Evolutionary conservation across 106 monocot species (phyloP), one percentile per base, ranked within the genome.

Genomic region (Acorus calamus): DNA sequence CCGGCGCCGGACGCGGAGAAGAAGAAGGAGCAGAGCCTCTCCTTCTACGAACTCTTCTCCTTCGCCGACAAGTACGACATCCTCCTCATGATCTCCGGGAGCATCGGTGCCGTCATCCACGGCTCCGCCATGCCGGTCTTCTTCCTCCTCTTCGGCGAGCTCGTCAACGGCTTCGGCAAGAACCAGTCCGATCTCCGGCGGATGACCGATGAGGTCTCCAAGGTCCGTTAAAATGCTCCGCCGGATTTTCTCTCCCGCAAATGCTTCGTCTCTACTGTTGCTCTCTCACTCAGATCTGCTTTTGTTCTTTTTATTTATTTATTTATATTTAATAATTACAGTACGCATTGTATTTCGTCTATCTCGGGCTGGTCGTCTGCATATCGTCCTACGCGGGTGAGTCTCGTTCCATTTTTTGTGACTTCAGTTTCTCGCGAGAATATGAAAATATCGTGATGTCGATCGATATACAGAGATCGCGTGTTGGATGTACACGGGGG

Each of bases 401-500:
- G 84, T 41, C 46, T 13, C 11, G 14, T 5, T 49, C 4, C 41
- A 50, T 53, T 7, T 47, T 53, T 14, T n/a, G 42, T 3, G 45
- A 41, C 6, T 28, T 28, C 28, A 28, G 28, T 28, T 28, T 28
- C 28, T 28, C 28, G 28, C 28, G 28, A 28, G 28, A 28, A 28
- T 28, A 28, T 28, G 28, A 28, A 28, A 28, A 28, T 28, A 28
- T 28, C 28, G 28, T 28, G 28, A 28, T 28, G 28, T 28, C 28
- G 28, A 28, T 28, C 6, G 51, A n/a, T 48, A 8, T 66, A 47
- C 85, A 98, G 96, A 98, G 87, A 98, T 98, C 28, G 76, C 91
- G 45, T 98, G 96, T 66, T 98, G 96, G 96, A 98, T 91, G 96
- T 85, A 91, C 76, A 91, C 91, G 13, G 96, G 96, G 4, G 96